Evolutionary conservation across 2,329 filamentous ascomycete genomes (phyloP).

Genomic region (Venturia effusa): DNA sequence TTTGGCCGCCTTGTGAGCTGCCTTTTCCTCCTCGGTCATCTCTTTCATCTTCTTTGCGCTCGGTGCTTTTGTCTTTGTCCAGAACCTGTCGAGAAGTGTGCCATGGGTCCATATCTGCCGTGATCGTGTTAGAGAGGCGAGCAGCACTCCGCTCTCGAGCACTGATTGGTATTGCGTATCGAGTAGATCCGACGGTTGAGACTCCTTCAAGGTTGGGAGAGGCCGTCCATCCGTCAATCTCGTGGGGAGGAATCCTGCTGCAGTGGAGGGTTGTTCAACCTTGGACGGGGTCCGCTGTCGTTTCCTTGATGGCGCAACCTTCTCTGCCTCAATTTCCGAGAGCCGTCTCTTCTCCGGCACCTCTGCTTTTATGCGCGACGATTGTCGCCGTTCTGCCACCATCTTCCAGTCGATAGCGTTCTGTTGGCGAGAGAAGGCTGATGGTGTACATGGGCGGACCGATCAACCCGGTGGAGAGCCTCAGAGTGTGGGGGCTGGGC

Average conservation of each 20-base stretch:
- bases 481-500: not conserved
- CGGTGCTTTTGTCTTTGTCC: conserved; percentile 53
- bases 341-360: conserved; percentile 4
- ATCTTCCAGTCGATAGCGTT: not conserved
- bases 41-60: conserved; percentile 43
- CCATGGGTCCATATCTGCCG: conserved; percentile 54
- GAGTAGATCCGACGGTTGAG: conserved; percentile 5
- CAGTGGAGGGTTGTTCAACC: not conserved
- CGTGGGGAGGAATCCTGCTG: not conserved
- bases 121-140: conserved; percentile 12
- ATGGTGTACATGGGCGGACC: not conserved
- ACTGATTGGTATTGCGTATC: conserved; percentile 12
- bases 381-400: conserved; percentile 4
- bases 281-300: not conserved
- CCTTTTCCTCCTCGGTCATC: conserved; percentile 26
- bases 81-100: conserved; percentile 62
- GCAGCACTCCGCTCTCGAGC: conserved; percentile 11
- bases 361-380: conserved; percentile 11
- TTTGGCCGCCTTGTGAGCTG: conserved; percentile 26
- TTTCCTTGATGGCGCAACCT: not conserved
- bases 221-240: conserved; percentile 9
- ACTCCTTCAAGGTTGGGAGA: conserved; percentile 6
- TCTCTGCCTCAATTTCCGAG: conserved; percentile 5
- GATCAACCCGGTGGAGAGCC: not conserved
- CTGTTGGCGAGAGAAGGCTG: not conserved